phyloP scores from a whole-genome alignment of 208 protist species.

The Novymonas esmeraldas region DNA sequence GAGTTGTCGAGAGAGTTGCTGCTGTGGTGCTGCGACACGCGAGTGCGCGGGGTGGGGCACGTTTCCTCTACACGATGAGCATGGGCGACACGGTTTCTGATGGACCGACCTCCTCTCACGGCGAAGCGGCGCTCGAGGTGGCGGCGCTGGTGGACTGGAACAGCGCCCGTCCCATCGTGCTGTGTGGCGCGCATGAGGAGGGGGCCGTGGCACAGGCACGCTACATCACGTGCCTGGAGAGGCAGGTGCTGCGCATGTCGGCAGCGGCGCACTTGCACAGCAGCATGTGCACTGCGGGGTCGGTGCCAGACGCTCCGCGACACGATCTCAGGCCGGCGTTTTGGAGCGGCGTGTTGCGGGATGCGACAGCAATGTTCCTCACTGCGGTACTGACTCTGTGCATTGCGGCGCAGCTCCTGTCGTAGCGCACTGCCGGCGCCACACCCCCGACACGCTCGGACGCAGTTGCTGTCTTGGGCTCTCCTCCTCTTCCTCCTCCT shows the following conservation, averaged over 20 bases:
- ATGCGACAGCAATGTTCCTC: not conserved
- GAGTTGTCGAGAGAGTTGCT: too few relatives aligned
- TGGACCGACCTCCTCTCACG: too few relatives aligned
- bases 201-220: not conserved
- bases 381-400: not conserved
- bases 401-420: not conserved
- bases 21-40: too few relatives aligned
- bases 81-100: too few relatives aligned
- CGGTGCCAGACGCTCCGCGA: not conserved
- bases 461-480: too few relatives aligned
- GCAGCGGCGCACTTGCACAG: not conserved
- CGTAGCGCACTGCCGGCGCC: too few relatives aligned
- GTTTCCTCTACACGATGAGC: too few relatives aligned
- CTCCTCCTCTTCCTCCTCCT: too few relatives aligned
- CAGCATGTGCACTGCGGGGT: not conserved
- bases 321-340: not conserved
- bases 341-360: not conserved
- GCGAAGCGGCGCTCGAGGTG: too few relatives aligned
- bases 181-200: not conserved
- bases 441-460: too few relatives aligned
- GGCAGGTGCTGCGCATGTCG: conserved; percentile 6
- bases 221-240: conserved; percentile 8
- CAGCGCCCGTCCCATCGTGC: not conserved
- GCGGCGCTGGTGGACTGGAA: not conserved
- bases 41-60: too few relatives aligned